Evolutionary conservation across 1,284 basidiomycete genomes (phyloP).

Genomic region (Boletus semigastroideus): DNA sequence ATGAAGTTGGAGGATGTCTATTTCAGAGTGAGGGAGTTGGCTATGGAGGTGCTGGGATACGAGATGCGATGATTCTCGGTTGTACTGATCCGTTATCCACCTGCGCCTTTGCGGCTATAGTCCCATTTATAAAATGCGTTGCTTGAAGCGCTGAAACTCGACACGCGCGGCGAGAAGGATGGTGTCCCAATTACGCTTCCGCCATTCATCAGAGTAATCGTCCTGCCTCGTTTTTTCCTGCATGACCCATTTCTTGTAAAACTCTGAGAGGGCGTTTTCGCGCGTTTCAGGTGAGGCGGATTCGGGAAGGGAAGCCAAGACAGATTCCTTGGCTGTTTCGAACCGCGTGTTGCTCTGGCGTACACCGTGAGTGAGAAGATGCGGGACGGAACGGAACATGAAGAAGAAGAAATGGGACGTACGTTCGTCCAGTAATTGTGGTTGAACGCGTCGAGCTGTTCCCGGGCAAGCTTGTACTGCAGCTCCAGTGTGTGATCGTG

Average conservation of each 20-base stretch:
- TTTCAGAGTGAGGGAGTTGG: conserved; percentile 59
- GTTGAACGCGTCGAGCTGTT: conserved; percentile 68
- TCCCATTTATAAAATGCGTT: conserved; percentile 17
- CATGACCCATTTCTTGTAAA: conserved; percentile 68
- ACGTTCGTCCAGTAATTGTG: conserved; percentile 78
- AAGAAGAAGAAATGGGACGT: conserved; percentile 29
- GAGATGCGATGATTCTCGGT: conserved; percentile 17
- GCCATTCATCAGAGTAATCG: conserved; percentile 63
- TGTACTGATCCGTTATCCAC: background rate
- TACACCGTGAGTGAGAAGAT: conserved; percentile 1
- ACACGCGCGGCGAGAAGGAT: conserved; percentile 55
- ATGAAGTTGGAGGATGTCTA: conserved; percentile 60
- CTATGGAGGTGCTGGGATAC: conserved; percentile 43
- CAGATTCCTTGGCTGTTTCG: conserved; percentile 57
- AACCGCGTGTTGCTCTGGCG: conserved; percentile 71
- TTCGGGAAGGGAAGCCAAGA: conserved; percentile 56
- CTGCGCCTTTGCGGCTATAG: background rate
- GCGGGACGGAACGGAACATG: background rate
- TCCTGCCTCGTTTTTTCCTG: conserved; percentile 60
- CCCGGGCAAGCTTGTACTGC: conserved; percentile 65
- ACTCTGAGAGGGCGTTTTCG: conserved; percentile 65
- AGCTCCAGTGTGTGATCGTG: conserved; percentile 49
- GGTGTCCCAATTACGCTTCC: conserved; percentile 53
- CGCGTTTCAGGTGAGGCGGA: conserved; percentile 49
- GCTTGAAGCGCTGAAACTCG: conserved; percentile 43